Evolutionary conservation across 805 yeast genomes (phyloP), one percentile per base, ranked within the genome.

Genomic region (Naumovozyma castellii): DNA sequence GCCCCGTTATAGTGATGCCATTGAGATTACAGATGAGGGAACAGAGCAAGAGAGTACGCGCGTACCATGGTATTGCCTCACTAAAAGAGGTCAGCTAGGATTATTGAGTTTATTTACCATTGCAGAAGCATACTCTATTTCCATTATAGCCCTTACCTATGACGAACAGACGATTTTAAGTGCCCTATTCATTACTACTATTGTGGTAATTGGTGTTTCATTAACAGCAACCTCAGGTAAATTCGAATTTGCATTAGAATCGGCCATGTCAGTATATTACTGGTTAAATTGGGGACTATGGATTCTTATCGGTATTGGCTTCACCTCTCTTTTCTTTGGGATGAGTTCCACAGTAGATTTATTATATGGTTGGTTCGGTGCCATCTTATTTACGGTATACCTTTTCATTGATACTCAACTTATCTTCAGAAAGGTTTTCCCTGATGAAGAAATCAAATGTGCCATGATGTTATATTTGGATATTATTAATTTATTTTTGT

Each of bases 371-470:
- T 75, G 77, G 45, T 56, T 80, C 34, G 94, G 92, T 18, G 92
- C 94, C 3, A 52, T 80, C 32, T 62, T 86, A 2, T 86, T 86
- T 61, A 68, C 80, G 12, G 74, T 77, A 3, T 85, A 80, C 55
- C 71, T 87, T 43, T 62, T 86, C 37, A 75, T 84, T 35, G 96
- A 86, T 59, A 86, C 95, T 16, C 95, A 86, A 61, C 58, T 76
- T 49, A 75, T 86, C 41, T 72, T 86, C 76, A 77, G 80, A 54
- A 77, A 75, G 41, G 76, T 69, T 49, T 80, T 79, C 52, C 78
- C 86, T 33, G 95, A 86, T 49, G 95, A 87, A 49, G 95, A 84
- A 53, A 72, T 86, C n/a, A 72, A 76, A 31, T 90, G 94, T 38
- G 76, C 90, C 13, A 76, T 87, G 55, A 65, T 75, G 49, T 69